Conservation (phyloP, 78 protist genomes). For the Pigoraptor vietnamica region DNA sequence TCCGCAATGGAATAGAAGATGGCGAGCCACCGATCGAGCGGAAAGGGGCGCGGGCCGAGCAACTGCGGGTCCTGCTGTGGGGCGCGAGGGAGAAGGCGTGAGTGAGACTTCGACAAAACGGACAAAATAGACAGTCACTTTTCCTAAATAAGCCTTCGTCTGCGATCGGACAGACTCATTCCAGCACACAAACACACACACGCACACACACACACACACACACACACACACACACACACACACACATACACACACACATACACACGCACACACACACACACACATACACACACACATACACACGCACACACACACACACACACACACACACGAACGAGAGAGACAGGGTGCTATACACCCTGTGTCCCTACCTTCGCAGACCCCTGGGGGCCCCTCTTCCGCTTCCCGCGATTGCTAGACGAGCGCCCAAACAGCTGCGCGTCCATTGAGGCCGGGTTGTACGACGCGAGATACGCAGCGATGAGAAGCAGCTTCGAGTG, state of each 20-base stretch:
- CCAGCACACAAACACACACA: too few species aligned
- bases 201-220: neutral
- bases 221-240: too few species aligned
- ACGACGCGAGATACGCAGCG: neutral
- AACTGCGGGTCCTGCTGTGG: neutral
- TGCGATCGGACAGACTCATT: neutral
- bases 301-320: too few species aligned
- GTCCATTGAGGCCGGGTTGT: neutral
- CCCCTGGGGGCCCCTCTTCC: too few species aligned
- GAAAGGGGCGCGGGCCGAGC: neutral
- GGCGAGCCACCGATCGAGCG: neutral
- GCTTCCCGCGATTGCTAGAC: too few species aligned
- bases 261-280: too few species aligned
- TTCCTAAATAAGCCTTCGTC: neutral
- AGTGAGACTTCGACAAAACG: neutral
- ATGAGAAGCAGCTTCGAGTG: neutral
- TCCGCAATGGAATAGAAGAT: neutral
- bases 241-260: too few species aligned
- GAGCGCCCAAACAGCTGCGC: neutral
- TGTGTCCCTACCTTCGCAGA: too few species aligned
- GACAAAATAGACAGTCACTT: neutral
- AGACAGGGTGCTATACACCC: too few species aligned
- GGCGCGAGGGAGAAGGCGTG: too few species aligned
- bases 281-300: too few species aligned
- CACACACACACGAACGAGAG: too few species aligned